phyloP scores from a whole-genome alignment of 2,329 filamentous ascomycete genomes.

The Pseudogymnoascus sp. region DNA sequence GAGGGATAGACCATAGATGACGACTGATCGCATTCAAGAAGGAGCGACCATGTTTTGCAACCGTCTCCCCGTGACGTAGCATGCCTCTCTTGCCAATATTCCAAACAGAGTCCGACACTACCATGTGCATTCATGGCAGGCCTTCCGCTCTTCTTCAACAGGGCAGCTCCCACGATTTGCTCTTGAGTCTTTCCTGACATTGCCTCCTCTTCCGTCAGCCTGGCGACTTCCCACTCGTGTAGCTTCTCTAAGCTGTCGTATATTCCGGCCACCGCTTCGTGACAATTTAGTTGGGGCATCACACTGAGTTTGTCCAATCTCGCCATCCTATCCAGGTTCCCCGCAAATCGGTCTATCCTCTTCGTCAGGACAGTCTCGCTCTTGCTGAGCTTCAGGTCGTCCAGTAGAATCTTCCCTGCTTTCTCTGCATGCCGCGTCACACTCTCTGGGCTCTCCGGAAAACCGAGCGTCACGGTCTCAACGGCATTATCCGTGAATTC shows the following conservation, averaged over 20 bases:
- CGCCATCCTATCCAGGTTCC: constrained; percentile 64
- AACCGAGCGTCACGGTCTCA: constrained; percentile 54
- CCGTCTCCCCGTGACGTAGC: constrained; percentile 35
- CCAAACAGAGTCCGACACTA: constrained; percentile 61
- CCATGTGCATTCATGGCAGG: constrained; percentile 64
- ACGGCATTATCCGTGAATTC: constrained; percentile 55
- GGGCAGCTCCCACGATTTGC: constrained; percentile 26
- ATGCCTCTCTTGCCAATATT: constrained; percentile 68
- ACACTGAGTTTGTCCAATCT: constrained; percentile 65
- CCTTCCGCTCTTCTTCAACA: constrained; percentile 63
- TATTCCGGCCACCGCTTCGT: constrained; percentile 68
- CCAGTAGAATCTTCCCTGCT: constrained; percentile 58
- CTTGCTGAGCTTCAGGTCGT: constrained; percentile 53
- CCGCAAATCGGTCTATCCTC: constrained; percentile 61
- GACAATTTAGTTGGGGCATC: constrained; percentile 62
- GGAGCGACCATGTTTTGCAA: constrained; percentile 54
- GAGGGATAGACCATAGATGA: constrained; percentile 45
- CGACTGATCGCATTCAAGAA: constrained; percentile 55
- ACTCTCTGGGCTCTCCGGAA: constrained; percentile 51
- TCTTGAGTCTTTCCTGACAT: constrained; percentile 40
- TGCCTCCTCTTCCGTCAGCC: constrained; percentile 43
- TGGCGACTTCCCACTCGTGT: constrained; percentile 62
- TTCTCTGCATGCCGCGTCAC: constrained; percentile 54
- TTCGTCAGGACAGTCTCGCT: constrained; percentile 61
- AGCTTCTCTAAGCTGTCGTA: constrained; percentile 63